A percentile compares a stretch with the other conserved stretches of the same genome.
phyloP scores from a whole-genome alignment of 345 rosid genomes.

The Hypericum perforatum region DNA sequence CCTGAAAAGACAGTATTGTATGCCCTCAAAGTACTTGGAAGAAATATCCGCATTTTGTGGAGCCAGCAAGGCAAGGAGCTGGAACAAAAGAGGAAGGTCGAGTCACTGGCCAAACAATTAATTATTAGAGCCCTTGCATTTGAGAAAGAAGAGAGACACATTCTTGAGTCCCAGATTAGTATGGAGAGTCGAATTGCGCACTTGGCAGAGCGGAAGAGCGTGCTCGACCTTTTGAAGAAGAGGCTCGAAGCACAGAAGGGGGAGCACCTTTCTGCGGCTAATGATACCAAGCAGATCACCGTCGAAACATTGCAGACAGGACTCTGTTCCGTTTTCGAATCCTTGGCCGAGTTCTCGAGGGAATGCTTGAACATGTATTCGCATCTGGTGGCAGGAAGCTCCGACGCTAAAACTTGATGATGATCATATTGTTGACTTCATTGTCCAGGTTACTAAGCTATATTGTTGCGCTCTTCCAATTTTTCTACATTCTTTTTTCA shows the following conservation, averaged over 20 bases:
- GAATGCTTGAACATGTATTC: constrained; percentile 27
- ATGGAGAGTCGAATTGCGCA: constrained; percentile 13
- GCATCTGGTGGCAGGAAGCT: constrained; percentile 17
- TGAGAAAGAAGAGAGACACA: constrained; percentile 25
- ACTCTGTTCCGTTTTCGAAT: constrained; percentile 25
- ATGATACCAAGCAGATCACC: constrained; percentile 24
- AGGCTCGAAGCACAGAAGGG: constrained; percentile 25
- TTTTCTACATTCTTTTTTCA: no score
- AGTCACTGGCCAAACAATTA: constrained; percentile 23
- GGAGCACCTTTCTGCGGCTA: constrained; percentile 24
- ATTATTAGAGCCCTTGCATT: constrained; percentile 21
- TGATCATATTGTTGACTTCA: neutral
- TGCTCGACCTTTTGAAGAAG: constrained; percentile 23
- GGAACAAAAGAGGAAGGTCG: constrained; percentile 34
- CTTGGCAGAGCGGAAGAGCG: constrained; percentile 21
- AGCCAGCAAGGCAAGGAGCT: constrained; percentile 36
- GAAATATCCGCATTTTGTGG: constrained; percentile 23
- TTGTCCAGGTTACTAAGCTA: no score
- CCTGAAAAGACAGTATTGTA: constrained; percentile 25
- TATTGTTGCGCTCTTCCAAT: no score
- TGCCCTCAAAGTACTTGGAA: constrained; percentile 21
- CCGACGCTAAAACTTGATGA: constrained; percentile 13
- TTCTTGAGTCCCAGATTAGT: constrained; percentile 16
- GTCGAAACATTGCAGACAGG: constrained; percentile 31
- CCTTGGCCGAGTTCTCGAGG: constrained; percentile 27